phyloP scores from a whole-genome alignment of 805 yeast species.

The Candida montana region DNA sequence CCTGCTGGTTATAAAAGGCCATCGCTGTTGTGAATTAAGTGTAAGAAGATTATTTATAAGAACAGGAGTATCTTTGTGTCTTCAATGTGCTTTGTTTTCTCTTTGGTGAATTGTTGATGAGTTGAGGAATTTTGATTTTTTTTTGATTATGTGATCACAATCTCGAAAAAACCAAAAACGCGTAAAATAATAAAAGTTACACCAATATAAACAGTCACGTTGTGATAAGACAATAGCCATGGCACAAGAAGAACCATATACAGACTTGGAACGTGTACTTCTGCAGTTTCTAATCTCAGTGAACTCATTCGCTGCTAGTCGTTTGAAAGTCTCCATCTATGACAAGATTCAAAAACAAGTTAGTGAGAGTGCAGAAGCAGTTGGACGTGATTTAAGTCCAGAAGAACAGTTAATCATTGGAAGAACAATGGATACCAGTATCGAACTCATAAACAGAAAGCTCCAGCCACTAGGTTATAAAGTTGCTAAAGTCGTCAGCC shows the following conservation, averaged over 20 bases:
- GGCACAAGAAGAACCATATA: slow-evolving; percentile 2
- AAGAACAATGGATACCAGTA: slow-evolving; percentile 18
- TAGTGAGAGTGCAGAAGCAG: slow-evolving; percentile 4
- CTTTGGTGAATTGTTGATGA: too few species aligned
- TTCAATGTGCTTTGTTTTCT: neutral
- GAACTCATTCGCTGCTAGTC: slow-evolving; percentile 18
- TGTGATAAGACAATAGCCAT: too few species aligned
- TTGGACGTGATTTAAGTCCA: neutral
- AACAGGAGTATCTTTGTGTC: too few species aligned
- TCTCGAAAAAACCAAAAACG: too few species aligned
- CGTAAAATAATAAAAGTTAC: too few species aligned
- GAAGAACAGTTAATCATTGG: neutral
- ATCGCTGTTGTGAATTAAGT: too few species aligned
- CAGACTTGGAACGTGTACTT: slow-evolving; percentile 18
- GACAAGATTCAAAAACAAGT: slow-evolving; percentile 3
- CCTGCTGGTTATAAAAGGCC: slow-evolving; percentile 11
- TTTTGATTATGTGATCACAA: too few species aligned
- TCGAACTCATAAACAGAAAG: slow-evolving; percentile 22
- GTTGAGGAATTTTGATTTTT: too few species aligned
- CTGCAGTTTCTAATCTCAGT: slow-evolving; percentile 30
- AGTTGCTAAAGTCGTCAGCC: slow-evolving; percentile 31
- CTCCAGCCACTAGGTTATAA: slow-evolving; percentile 32
- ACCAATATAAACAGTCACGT: too few species aligned
- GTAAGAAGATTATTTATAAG: too few species aligned
- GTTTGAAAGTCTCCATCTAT: neutral